Evolutionary conservation across 768 basidiomycete species (phyloP).

Genomic region (Mrakia frigida): DNA sequence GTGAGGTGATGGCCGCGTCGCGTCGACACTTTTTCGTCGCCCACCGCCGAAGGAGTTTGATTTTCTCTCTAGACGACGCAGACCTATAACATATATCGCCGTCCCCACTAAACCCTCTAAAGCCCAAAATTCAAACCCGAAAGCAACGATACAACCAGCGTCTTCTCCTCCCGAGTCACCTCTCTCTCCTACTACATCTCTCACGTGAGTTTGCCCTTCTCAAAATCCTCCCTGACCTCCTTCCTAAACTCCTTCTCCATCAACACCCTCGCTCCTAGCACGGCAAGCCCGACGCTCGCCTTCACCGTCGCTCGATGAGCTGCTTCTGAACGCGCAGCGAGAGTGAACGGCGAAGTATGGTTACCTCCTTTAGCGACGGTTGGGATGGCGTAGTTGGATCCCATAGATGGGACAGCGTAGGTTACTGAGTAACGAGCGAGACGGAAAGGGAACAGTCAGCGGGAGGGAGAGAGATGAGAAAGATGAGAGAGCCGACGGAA

Average conservation of each 20-base stretch:
- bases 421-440: neutral
- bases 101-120: too few relatives aligned
- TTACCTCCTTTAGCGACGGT: conserved; percentile 21
- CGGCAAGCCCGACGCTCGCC: conserved; percentile 37
- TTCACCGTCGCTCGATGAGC: conserved; percentile 38
- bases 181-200: too few relatives aligned
- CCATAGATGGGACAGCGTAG: conserved; percentile 1
- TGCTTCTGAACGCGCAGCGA: conserved; percentile 36
- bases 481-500: neutral
- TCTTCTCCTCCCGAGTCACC: too few relatives aligned
- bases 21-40: too few relatives aligned
- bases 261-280: conserved; percentile 34
- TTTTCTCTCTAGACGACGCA: too few relatives aligned
- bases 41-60: too few relatives aligned
- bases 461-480: neutral
- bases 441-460: neutral
- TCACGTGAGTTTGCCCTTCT: neutral
- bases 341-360: conserved; percentile 35
- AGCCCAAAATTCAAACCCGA: too few relatives aligned
- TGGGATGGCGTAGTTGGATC: conserved; percentile 6
- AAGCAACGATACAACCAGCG: too few relatives aligned
- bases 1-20: too few relatives aligned
- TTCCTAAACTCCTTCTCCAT: conserved; percentile 30
- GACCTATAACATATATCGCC: too few relatives aligned
- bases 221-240: neutral